phyloP scores from a whole-genome alignment of 306 rosid genomes.

The Betula pendula region DNA sequence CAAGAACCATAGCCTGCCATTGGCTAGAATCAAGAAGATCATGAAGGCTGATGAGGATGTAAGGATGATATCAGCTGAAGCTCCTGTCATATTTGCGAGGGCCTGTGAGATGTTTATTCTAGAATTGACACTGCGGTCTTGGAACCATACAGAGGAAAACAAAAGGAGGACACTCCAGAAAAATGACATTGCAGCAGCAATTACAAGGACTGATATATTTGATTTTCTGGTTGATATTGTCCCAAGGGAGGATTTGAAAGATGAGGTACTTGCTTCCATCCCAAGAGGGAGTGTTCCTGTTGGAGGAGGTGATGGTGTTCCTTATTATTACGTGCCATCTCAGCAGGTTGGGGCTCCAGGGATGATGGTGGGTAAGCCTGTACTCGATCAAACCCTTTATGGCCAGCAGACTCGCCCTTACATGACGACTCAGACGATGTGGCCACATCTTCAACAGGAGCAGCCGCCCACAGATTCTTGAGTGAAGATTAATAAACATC shows the following conservation, averaged over 20 bases:
- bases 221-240: conserved; percentile 64
- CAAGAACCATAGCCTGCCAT: conserved; percentile 47
- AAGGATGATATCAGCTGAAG: conserved; percentile 60
- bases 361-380: conserved; percentile 48
- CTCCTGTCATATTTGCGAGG: conserved; percentile 59
- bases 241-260: conserved; percentile 49
- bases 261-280: conserved; percentile 36
- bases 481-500: conserved; percentile 20
- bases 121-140: conserved; percentile 60
- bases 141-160: conserved; percentile 59
- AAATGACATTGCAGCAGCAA: conserved; percentile 59
- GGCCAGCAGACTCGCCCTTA: conserved; percentile 38
- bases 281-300: conserved; percentile 38
- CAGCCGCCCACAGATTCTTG: conserved; percentile 40
- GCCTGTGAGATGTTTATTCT: conserved; percentile 72
- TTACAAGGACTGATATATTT: conserved; percentile 53
- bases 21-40: conserved; percentile 66
- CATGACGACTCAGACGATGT: conserved; percentile 30
- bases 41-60: conserved; percentile 69
- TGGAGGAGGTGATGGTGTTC: conserved; percentile 44
- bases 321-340: conserved; percentile 50
- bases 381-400: conserved; percentile 34
- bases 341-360: conserved; percentile 42
- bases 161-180: conserved; percentile 53
- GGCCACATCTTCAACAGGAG: conserved; percentile 45